Base-by-base conservation (phyloP, 2,329 filamentous ascomycete genomes). In the Pseudofabraea citricarpa region DNA sequence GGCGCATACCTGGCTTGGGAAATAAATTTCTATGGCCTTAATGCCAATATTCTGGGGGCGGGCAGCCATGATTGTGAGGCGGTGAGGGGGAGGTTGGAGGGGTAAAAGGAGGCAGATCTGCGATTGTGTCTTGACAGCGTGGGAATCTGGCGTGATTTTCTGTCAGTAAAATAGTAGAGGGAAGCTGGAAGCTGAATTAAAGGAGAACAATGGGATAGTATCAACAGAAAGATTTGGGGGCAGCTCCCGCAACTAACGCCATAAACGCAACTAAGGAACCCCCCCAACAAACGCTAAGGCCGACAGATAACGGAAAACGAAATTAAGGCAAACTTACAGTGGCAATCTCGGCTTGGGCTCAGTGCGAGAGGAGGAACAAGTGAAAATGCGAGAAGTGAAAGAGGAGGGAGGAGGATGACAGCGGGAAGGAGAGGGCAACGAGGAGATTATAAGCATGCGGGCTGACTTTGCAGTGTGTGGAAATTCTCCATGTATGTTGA, bases 21-120 rank as follows among this genome's bases (percentile, higher is more conserved):
- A 87, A 69, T 93, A 93, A 64, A 93, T 80, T 67, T 93, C 87
- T 68, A 93, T 87, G 84, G 86, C 87, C 75, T 93, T 91, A 66
- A 93, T 90, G 77, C 87, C 87, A 68, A 93, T 84, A 72, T 91
- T 91, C 69, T 90, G 81, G 54, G 87, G 85, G 70, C 85, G 83
- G 57, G 82, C 66, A 63, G 85, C 77, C 85, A 90, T 90, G 33
- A 37, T 56, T 49, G 41, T 36, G 51, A 43, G 52, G 56, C 49
- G 56, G 56, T 56, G 53, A 52, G 42, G 53, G 35, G 36, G 29
- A 26, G 27, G 37, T 29, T 36, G 32, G 23, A 42, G 27, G 32
- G 43, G 36, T 12, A 32, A 33, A 27, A 19, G 37, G n/a, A n/a
- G n/a, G n/a, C n/a, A n/a, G n/a, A n/a, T n/a, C n/a, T n/a, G n/a